Conservation (phyloP, 2,329 filamentous ascomycete genomes). For the Ustulina deusta region DNA sequence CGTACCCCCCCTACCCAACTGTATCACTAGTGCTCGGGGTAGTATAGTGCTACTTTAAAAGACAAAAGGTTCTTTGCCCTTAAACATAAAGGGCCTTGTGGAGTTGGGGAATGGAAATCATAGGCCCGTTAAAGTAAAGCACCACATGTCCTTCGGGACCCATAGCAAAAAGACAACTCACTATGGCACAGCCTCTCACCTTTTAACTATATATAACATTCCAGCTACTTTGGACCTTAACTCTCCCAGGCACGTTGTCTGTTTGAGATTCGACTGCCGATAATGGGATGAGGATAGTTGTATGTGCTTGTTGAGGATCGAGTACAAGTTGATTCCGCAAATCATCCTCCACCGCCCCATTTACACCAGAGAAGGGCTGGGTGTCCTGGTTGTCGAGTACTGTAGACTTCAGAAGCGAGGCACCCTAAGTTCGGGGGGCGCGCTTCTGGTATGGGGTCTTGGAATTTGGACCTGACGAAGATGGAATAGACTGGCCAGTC, state of each 20-base stretch:
- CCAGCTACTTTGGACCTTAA: neutral
- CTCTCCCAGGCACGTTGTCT: neutral
- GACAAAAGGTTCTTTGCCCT: too few species aligned
- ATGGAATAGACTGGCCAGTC: neutral
- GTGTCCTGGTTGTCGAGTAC: neutral
- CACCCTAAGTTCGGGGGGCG: neutral
- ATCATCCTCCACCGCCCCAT: neutral
- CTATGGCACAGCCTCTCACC: too few species aligned
- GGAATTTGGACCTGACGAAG: neutral
- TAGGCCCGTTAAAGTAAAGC: too few species aligned
- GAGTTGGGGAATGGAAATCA: too few species aligned
- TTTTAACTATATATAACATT: neutral
- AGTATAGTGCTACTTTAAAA: too few species aligned
- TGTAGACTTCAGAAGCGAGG: neutral
- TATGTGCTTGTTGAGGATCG: neutral
- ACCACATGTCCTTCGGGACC: too few species aligned
- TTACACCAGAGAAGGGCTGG: neutral
- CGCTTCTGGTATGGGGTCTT: neutral
- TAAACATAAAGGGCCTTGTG: too few species aligned
- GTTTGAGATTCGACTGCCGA: neutral
- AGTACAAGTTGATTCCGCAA: neutral
- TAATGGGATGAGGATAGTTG: neutral
- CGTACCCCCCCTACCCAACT: too few species aligned
- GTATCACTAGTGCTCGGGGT: too few species aligned
- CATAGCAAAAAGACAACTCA: too few species aligned